These are phyloP conservation scores for Thraustotheca clavata DNA, from an alignment of 352 stramenopile genomes.

Conservation along the genomic window DNA sequence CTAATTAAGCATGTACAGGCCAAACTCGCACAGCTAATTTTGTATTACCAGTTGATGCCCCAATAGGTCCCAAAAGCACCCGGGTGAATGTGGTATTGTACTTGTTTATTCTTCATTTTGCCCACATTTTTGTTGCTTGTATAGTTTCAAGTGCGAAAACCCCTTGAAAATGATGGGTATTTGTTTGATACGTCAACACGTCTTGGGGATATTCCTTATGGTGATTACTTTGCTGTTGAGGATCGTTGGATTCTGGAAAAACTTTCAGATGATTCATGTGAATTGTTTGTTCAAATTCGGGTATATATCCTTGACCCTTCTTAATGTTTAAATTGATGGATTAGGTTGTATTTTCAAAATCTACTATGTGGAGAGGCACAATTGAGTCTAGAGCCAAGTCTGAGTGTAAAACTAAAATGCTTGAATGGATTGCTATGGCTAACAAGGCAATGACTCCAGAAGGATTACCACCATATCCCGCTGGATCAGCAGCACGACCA, in stretches of 20 bases:
- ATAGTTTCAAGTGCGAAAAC: conserved; percentile 58
- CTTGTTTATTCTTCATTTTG: background rate
- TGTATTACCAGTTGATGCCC: conserved; percentile 61
- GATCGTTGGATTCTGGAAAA: conserved; percentile 69
- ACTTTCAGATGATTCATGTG: conserved; percentile 33
- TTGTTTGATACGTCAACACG: conserved; percentile 70
- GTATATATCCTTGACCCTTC: conserved; percentile 20
- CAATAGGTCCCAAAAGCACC: conserved; percentile 73
- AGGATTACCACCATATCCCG: conserved; percentile 1
- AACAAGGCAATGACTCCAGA: conserved; percentile 23
- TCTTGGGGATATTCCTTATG: conserved; percentile 77
- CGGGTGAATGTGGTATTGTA: conserved; percentile 58
- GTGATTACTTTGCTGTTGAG: conserved; percentile 82
- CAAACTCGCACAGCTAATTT: conserved; percentile 66
- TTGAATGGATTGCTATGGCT: conserved; percentile 56
- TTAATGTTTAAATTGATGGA: background rate
- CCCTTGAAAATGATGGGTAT: conserved; percentile 29
- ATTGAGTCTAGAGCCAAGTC: conserved; percentile 64
- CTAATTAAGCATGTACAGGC: conserved; percentile 25
- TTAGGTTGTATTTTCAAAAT: conserved; percentile 71
- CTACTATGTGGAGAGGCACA: conserved; percentile 74
- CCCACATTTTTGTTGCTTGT: background rate
- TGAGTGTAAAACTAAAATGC: conserved; percentile 68
- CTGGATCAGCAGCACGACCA: background rate
- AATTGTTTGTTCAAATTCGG: conserved; percentile 71